Conservation (phyloP, 345 rosid species). For the Euphorbia peplus region DNA sequence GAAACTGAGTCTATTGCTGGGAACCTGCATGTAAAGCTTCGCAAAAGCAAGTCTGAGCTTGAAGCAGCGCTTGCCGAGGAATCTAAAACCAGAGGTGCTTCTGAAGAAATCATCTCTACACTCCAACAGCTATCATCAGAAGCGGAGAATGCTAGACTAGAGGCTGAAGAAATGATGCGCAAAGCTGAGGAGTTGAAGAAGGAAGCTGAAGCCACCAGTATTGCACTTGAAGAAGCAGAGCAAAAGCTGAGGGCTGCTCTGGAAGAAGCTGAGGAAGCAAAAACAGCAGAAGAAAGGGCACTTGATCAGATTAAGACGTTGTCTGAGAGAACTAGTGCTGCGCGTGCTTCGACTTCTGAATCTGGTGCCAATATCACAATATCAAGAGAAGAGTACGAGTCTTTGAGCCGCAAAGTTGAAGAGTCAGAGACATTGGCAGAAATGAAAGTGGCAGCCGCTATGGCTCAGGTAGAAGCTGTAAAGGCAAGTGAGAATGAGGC, state of each 20-base stretch:
- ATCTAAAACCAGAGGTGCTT: constrained; percentile 57
- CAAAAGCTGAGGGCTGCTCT: constrained; percentile 60
- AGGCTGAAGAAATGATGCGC: constrained; percentile 70
- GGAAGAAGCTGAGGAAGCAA: constrained; percentile 89
- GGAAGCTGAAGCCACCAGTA: constrained; percentile 61
- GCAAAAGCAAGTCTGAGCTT: constrained; percentile 71
- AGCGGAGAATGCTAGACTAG: constrained; percentile 59
- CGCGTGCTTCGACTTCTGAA: constrained; percentile 73
- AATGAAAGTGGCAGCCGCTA: constrained; percentile 91
- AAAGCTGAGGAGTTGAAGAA: constrained; percentile 61
- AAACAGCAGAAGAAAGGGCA: constrained; percentile 62
- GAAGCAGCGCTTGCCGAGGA: constrained; percentile 63
- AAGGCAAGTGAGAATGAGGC: constrained; percentile 92
- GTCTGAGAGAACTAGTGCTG: constrained; percentile 72
- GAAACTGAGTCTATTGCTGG: constrained; percentile 83
- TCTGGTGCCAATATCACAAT: constrained; percentile 70
- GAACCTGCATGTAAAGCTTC: constrained; percentile 72
- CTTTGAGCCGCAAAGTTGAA: constrained; percentile 72
- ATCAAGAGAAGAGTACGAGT: constrained; percentile 76
- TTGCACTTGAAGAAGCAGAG: constrained; percentile 67
- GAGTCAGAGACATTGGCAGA: constrained; percentile 71
- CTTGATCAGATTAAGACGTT: constrained; percentile 63
- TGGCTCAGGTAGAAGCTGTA: constrained; percentile 95
- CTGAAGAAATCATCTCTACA: constrained; percentile 77
- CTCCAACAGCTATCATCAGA: constrained; percentile 66